Evolutionary conservation across 805 yeast species (phyloP), one percentile per base, ranked within the genome.

Genomic region (Wickerhamiella azymoides): DNA sequence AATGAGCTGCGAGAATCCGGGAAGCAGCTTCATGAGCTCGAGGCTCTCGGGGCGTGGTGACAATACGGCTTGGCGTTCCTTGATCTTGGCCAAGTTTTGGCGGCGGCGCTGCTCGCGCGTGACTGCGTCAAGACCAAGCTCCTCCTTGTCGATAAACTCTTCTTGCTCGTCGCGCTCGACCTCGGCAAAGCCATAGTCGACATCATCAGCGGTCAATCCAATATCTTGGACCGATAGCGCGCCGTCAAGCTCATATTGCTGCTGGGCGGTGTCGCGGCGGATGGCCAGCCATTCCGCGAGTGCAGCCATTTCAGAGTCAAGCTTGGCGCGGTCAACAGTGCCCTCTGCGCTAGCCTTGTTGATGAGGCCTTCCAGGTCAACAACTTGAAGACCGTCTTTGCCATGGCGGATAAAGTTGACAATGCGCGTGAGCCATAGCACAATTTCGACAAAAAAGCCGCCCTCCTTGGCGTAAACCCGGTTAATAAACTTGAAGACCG

Each of bases 401-500:
- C 88, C 84, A 44, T 69, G 66, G 47, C 83, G 72, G 43, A 88
- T 63, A 50, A 84, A 75, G 10, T 67, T 64, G 24, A 86, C 65
- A 44, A 85, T 76, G 16, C 69, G 65, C 48, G 81, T 76, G 39
- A 84, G 68, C 96, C 96, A 89, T 5, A 62, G 61, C 39, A 84
- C 70, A 44, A 92, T 64, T 3, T 77, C 77, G 43, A 78, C 76
- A 63, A 89, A 89, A 5, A 89, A 64, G 4, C 77, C 74, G 27
- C 74, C 73, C 57, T 89, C 97, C 51, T 82, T 76, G n/a, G 70
- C 50, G 60, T 88, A 86, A n/a, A 86, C 74, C 45, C 81, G 78
- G 57, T 84, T 89, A 48, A 89, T 69, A 57, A 89, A 92, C 45
- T 66, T 66, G 67, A 84, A 84, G 40, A 84, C 70, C 10, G 79